These are phyloP conservation scores for Mycosphaerella sp. DNA, from an alignment of 2,329 filamentous ascomycete genomes.

Conservation along the genomic window DNA sequence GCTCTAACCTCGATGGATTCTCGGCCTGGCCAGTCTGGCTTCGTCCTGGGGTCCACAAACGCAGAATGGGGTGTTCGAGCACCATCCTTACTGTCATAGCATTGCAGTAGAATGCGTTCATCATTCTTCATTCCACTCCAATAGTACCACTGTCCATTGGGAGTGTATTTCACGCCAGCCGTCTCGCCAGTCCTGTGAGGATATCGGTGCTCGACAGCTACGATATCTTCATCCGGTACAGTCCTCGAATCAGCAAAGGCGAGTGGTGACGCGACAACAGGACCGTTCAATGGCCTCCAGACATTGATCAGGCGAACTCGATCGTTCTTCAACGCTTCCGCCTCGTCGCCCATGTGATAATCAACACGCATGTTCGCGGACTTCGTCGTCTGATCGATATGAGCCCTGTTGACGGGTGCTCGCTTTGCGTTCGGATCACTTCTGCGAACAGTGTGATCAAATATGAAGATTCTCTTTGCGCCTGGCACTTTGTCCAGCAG, in stretches of 20 bases:
- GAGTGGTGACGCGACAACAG: conserved; percentile 52
- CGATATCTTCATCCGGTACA: conserved; percentile 57
- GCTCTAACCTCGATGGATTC: conserved; percentile 89
- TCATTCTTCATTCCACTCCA: conserved; percentile 67
- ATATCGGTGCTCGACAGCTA: conserved; percentile 70
- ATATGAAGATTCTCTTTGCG: conserved; percentile 62
- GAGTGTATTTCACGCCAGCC: conserved; percentile 58
- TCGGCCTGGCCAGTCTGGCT: conserved; percentile 56
- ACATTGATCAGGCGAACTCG: conserved; percentile 83
- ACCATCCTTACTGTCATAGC: conserved; percentile 40
- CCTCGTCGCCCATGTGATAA: conserved; percentile 61
- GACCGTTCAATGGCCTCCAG: conserved; percentile 62
- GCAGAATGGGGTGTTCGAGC: conserved; percentile 61
- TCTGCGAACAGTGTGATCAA: conserved; percentile 84
- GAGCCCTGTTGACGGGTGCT: conserved; percentile 63
- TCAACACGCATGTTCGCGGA: conserved; percentile 63
- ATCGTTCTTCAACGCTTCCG: conserved; percentile 57
- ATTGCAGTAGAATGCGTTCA: conserved; percentile 49
- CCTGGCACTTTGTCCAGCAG: conserved; percentile 63
- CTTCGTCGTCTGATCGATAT: conserved; percentile 73
- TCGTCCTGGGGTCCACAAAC: conserved; percentile 69
- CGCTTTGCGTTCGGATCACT: conserved; percentile 54
- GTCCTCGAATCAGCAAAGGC: conserved; percentile 52
- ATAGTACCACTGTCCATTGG: conserved; percentile 68
- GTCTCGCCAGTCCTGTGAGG: conserved; percentile 66